phyloP scores from a whole-genome alignment of 2,329 filamentous ascomycete species.

The Paraphoma chrysanthemicola region DNA sequence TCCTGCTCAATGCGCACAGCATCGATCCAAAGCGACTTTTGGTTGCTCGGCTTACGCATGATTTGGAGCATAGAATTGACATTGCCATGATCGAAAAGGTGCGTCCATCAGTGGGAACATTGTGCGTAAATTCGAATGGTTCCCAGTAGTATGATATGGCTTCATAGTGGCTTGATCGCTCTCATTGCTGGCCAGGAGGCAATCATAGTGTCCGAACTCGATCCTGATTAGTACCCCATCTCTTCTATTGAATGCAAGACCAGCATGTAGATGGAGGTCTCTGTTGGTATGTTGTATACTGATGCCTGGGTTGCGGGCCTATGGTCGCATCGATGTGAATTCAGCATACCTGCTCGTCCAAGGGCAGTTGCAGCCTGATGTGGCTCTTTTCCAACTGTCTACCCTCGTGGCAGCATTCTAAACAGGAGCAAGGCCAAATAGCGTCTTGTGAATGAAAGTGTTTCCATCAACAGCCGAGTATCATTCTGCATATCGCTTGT shows the following conservation, averaged over 20 bases:
- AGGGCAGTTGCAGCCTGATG: too few species aligned
- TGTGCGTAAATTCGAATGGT: background rate
- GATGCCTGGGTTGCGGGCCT: background rate
- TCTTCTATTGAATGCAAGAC: background rate
- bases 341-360: too few species aligned
- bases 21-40: slow-evolving; percentile 8
- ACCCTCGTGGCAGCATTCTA: too few species aligned
- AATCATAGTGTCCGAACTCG: background rate
- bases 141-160: slow-evolving; percentile 6
- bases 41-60: background rate
- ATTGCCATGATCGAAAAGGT: background rate
- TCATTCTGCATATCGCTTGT: too few species aligned
- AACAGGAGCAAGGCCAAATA: too few species aligned
- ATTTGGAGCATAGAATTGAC: slow-evolving; percentile 1
- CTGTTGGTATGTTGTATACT: background rate
- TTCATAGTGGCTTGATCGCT: background rate
- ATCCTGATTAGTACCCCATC: background rate
- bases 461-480: too few species aligned
- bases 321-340: too few species aligned
- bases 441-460: too few species aligned
- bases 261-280: background rate
- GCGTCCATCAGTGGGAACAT: background rate
- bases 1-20: slow-evolving; percentile 10
- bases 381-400: too few species aligned
- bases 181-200: background rate